Conservation (phyloP, 2,329 filamentous ascomycete genomes). For the Xylaria sp. region DNA sequence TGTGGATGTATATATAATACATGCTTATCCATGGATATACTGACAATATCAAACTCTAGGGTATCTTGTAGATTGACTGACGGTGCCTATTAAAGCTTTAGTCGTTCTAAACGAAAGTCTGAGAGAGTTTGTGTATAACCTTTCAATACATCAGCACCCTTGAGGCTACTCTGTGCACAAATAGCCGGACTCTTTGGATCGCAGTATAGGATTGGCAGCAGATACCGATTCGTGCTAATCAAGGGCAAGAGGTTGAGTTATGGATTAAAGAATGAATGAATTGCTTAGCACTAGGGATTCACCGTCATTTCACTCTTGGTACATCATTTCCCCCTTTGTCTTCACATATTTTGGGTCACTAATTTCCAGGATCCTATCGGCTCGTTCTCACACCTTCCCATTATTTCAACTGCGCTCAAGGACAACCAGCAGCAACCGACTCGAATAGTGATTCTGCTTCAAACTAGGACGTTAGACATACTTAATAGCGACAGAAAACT, state of each 20-base stretch:
- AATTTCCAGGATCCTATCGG: background rate
- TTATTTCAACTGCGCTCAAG: background rate
- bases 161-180: no score
- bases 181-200: background rate
- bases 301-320: background rate
- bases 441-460: background rate
- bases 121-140: background rate
- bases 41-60: background rate
- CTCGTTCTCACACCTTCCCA: background rate
- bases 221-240: background rate
- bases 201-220: background rate
- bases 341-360: background rate
- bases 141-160: background rate
- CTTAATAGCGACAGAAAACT: background rate
- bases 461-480: background rate
- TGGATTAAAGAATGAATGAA: background rate
- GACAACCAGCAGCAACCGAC: background rate
- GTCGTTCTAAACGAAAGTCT: background rate
- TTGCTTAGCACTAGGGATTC: no score
- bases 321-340: no score
- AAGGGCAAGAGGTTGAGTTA: background rate
- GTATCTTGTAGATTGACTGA: background rate
- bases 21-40: background rate
- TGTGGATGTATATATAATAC: slow-evolving; percentile 12
- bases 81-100: background rate